A percentile compares a stretch with the other conserved stretches of the same genome.
phyloP scores from a whole-genome alignment of 768 basidiomycete species.

The Termitomyces sp. region DNA sequence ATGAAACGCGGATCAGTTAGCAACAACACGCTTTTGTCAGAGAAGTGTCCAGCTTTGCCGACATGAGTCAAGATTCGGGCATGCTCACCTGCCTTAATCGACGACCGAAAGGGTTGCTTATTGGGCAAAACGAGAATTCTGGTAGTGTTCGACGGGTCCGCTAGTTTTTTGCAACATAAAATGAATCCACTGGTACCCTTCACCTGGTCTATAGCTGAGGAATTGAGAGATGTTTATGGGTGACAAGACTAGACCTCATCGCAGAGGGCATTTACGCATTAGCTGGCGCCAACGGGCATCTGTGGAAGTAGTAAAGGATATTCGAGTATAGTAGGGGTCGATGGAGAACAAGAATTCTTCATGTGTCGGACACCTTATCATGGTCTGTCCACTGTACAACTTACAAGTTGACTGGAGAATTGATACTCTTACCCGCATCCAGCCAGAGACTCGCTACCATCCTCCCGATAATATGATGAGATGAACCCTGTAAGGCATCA shows the following conservation, averaged over 20 bases:
- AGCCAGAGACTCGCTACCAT: background rate
- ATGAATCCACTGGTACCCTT: too few species aligned
- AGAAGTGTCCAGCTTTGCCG: background rate
- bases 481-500: background rate
- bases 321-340: background rate
- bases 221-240: background rate
- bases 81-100: background rate
- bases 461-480: background rate
- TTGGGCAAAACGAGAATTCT: too few species aligned
- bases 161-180: background rate
- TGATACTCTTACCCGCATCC: background rate
- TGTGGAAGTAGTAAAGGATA: background rate
- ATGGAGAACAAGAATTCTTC: background rate
- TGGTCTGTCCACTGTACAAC: background rate
- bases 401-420: background rate
- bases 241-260: background rate
- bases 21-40: background rate
- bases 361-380: background rate
- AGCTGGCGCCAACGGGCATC: too few species aligned
- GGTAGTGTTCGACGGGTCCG: background rate
- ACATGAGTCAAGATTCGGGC: background rate
- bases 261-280: too few species aligned
- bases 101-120: background rate
- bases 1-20: background rate
- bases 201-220: background rate